Evolutionary conservation across 768 basidiomycete genomes (phyloP).

Genomic region (Peribolospora baueri): DNA sequence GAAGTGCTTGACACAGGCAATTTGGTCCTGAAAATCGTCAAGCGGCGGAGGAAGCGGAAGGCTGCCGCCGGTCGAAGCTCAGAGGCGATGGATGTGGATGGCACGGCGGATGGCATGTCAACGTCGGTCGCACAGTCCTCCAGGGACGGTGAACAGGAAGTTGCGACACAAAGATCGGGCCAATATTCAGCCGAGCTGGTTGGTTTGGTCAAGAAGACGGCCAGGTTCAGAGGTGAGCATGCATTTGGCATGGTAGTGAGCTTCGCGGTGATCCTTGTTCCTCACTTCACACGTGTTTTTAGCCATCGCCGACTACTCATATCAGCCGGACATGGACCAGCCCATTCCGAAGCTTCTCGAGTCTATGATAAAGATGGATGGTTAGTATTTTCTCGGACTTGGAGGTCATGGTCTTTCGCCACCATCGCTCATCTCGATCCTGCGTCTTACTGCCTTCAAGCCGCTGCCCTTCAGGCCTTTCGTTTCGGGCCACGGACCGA

Average conservation of each 20-base stretch:
- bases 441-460: no score
- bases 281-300: neutral
- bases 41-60: constrained; percentile 23
- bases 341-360: constrained; percentile 41
- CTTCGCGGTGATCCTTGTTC: neutral
- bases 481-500: no score
- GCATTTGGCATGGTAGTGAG: neutral
- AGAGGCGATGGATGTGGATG: constrained; percentile 16
- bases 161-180: constrained; percentile 15
- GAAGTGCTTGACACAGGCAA: constrained; percentile 53
- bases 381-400: constrained; percentile 15
- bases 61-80: constrained; percentile 9
- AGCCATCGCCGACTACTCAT: constrained; percentile 94
- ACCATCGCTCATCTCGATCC: no score
- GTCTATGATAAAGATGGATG: constrained; percentile 58
- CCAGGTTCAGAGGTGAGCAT: constrained; percentile 66
- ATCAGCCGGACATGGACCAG: constrained; percentile 46
- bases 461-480: no score
- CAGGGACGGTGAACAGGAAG: neutral
- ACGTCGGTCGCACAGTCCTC: neutral
- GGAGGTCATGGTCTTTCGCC: no score
- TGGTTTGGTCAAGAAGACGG: constrained; percentile 56
- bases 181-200: constrained; percentile 51
- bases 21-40: constrained; percentile 61
- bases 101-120: neutral